A percentile compares a stretch with the other conserved stretches of the same genome.
Conservation (phyloP, 257 asterid species). For the Penstemon newberryi region DNA sequence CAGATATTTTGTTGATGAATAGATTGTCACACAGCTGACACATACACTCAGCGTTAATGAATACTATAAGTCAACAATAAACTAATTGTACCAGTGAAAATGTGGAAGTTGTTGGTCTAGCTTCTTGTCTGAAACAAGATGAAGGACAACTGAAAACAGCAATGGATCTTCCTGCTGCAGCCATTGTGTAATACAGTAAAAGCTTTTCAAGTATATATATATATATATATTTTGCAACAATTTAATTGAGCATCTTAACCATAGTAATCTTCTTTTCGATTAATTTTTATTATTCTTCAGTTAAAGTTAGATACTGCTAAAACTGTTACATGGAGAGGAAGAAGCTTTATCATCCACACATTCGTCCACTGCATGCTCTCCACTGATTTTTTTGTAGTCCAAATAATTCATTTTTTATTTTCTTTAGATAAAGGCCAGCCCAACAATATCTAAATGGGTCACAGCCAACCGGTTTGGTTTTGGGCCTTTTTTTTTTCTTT, state of each 20-base stretch:
- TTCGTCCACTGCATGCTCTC: conserved; percentile 33
- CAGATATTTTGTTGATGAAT: neutral
- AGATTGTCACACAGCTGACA: conserved; percentile 2
- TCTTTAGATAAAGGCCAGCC: too few species aligned
- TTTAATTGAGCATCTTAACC: conserved; percentile 21
- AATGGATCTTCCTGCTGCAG: conserved; percentile 42
- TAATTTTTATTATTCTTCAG: conserved; percentile 5
- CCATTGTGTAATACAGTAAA: conserved; percentile 31
- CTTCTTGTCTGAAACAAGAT: conserved; percentile 37
- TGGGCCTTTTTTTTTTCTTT: too few species aligned
- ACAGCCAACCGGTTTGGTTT: too few species aligned
- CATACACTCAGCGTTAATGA: neutral
- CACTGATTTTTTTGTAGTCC: conserved; percentile 38
- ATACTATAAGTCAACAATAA: conserved; percentile 5
- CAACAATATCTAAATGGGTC: too few species aligned
- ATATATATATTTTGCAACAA: neutral
- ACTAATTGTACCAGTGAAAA: conserved; percentile 28
- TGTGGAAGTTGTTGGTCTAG: conserved; percentile 28
- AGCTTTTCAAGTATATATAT: conserved; percentile 3
- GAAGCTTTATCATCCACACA: conserved; percentile 42
- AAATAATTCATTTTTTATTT: too few species aligned
- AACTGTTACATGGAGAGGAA: conserved; percentile 32
- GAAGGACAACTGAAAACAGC: conserved; percentile 45
- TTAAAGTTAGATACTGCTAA: conserved; percentile 23
- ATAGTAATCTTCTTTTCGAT: neutral